Percentiles rank a stretch among this genome's conserved stretches.
phyloP scores from a whole-genome alignment of 768 basidiomycete genomes.

The Leccinum imitatum region DNA sequence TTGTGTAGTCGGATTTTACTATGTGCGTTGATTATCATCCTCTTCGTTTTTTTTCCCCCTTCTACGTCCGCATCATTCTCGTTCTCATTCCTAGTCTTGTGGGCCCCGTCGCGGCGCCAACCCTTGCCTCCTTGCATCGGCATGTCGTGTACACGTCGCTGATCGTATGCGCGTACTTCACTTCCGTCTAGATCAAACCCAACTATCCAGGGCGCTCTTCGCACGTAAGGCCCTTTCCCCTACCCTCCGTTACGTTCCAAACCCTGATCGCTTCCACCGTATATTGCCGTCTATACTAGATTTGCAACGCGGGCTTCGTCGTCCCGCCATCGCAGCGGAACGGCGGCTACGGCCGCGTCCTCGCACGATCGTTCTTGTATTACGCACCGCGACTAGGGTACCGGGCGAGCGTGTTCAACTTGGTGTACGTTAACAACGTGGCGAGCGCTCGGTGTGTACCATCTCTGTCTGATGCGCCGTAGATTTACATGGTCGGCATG shows the following conservation, averaged over 20 bases:
- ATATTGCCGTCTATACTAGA: slow-evolving; percentile 38
- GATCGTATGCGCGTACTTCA: not conserved
- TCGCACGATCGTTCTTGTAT: slow-evolving; percentile 77
- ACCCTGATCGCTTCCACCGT: slow-evolving; percentile 1
- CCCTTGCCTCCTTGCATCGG: not conserved
- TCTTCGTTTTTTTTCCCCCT: not conserved
- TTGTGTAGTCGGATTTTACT: slow-evolving; percentile 76
- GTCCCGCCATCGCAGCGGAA: slow-evolving; percentile 64
- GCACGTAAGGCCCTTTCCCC: slow-evolving; percentile 59
- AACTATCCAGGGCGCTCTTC: slow-evolving; percentile 91
- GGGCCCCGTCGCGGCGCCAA: not conserved
- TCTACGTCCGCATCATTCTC: not conserved
- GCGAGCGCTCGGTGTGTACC: slow-evolving; percentile 63
- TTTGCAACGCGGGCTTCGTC: slow-evolving; percentile 90
- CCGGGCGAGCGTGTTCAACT: slow-evolving; percentile 82
- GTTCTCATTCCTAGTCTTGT: not conserved
- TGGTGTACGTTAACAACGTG: slow-evolving; percentile 83
- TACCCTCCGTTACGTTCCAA: not conserved
- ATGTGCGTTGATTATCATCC: too few relatives aligned
- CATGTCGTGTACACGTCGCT: slow-evolving; percentile 5
- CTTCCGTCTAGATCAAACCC: slow-evolving; percentile 59
- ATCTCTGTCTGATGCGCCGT: not conserved
- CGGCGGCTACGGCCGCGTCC: slow-evolving; percentile 62
- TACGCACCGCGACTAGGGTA: slow-evolving; percentile 81
- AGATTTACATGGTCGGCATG: not conserved